These are phyloP conservation scores for Suillus hirtellus DNA, from an alignment of 768 basidiomycete genomes.

Conservation along the genomic window DNA sequence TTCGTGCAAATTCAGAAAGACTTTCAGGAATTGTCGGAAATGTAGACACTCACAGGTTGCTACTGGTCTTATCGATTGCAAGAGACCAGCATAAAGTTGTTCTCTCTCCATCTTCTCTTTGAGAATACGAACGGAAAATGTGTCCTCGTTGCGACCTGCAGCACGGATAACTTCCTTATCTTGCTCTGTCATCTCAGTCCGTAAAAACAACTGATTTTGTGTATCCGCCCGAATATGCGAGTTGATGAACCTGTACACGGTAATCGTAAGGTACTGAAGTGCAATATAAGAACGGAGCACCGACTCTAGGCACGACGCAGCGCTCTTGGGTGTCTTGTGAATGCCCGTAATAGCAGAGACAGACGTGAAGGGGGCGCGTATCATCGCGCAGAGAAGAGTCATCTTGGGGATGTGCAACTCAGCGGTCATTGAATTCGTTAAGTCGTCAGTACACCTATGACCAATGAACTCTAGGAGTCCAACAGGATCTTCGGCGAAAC, in stretches of 20 bases:
- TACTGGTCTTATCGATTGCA: not conserved
- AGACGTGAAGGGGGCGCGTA: constrained; percentile 13
- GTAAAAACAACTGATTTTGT: constrained; percentile 17
- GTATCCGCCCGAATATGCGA: constrained; percentile 19
- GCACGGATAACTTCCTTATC: constrained; percentile 17
- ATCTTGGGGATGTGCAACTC: constrained; percentile 9
- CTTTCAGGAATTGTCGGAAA: not conserved
- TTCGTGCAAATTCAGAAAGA: not conserved
- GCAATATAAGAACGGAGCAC: not conserved
- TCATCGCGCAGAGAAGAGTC: constrained; percentile 6
- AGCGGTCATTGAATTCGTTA: constrained; percentile 3
- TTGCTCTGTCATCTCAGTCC: constrained; percentile 19
- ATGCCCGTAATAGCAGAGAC: constrained; percentile 11
- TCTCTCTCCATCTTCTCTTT: not conserved
- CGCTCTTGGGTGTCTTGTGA: constrained; percentile 12
- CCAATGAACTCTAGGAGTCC: constrained; percentile 18
- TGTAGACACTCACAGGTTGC: not conserved
- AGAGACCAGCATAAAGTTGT: not conserved
- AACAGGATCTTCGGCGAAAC: constrained; percentile 3
- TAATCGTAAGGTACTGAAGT: not conserved
- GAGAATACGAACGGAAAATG: not conserved
- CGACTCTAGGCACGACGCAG: constrained; percentile 14
- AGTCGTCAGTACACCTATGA: constrained; percentile 12
- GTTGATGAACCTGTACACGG: constrained; percentile 14
- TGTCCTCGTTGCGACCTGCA: not conserved